Percentiles rank a stretch among this genome's conserved stretches.
Evolutionary conservation across 495 filamentous ascomycete species (phyloP).

Genomic region (Trichoderma gamsii): DNA sequence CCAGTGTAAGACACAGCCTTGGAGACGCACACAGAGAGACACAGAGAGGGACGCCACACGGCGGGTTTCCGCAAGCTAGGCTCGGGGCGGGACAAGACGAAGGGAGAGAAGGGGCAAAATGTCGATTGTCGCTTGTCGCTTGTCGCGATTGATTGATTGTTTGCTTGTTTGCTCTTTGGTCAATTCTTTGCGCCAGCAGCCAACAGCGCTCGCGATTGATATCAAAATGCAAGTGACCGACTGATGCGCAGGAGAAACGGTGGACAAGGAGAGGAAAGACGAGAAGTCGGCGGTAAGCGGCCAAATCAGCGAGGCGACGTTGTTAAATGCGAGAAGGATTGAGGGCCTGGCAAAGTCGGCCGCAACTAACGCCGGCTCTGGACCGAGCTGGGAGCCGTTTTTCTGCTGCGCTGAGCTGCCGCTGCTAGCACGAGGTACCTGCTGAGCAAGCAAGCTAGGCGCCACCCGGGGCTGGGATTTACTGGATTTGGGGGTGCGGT

Average conservation of each 20-base stretch:
- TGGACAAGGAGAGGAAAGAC: background rate
- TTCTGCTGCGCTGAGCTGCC: background rate
- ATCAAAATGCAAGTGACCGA: background rate
- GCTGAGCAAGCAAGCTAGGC: slow-evolving; percentile 14
- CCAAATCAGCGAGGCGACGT: slow-evolving; percentile 2
- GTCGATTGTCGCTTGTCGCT: background rate
- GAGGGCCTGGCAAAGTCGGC: background rate
- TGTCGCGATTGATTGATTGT: background rate
- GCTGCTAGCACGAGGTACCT: slow-evolving; percentile 8
- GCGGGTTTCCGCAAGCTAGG: background rate
- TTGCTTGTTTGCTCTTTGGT: background rate
- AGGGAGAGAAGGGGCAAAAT: background rate
- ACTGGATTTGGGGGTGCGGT: slow-evolving; percentile 7
- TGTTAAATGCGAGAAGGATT: slow-evolving; percentile 7
- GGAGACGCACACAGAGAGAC: background rate
- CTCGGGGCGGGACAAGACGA: background rate
- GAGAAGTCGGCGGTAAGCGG: slow-evolving; percentile 13
- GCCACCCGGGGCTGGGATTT: background rate
- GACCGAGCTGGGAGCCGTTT: slow-evolving; percentile 2
- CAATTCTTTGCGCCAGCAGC: background rate
- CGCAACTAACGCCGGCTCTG: slow-evolving; percentile 8
- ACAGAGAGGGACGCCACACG: background rate
- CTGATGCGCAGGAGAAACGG: background rate
- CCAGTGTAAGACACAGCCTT: slow-evolving; percentile 5
- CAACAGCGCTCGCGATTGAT: background rate